These are phyloP conservation scores for Petunia hybrid DNA, from an alignment of 305 asterid genomes.

Conservation along the genomic window DNA sequence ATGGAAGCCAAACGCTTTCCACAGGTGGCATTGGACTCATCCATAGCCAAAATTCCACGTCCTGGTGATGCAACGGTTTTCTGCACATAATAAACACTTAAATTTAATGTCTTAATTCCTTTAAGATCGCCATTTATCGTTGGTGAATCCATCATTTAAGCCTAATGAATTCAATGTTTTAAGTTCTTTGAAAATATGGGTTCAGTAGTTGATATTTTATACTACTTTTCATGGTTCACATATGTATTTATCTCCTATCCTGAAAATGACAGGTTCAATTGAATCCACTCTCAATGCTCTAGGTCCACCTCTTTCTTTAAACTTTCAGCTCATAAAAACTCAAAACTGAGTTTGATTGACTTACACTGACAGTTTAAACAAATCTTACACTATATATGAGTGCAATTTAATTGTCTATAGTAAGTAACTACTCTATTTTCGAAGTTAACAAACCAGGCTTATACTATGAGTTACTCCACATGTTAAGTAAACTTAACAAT, in stretches of 20 bases:
- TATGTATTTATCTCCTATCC: neutral
- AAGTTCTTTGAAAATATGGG: neutral
- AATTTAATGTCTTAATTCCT: neutral
- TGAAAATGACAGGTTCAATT: neutral
- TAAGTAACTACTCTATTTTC: no score
- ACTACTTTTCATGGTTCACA: neutral
- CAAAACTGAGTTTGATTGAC: no score
- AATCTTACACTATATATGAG: no score
- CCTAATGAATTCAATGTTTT: neutral
- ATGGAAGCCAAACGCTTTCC: constrained; percentile 88
- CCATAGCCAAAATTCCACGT: constrained; percentile 89
- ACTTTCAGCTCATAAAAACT: no score
- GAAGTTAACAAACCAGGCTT: no score
- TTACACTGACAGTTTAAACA: no score
- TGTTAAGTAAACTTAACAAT: neutral
- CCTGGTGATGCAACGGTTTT: constrained; percentile 88
- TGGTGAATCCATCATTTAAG: neutral
- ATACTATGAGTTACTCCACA: no score
- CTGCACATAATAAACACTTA: constrained; percentile 42
- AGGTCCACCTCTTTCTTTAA: neutral
- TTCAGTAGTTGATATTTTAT: neutral
- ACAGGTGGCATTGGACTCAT: constrained; percentile 89
- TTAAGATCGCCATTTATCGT: neutral
- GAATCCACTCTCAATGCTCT: neutral
- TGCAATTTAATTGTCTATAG: no score